Base-by-base conservation (phyloP, 768 basidiomycete species). In the Atractiella rhizophila region DNA sequence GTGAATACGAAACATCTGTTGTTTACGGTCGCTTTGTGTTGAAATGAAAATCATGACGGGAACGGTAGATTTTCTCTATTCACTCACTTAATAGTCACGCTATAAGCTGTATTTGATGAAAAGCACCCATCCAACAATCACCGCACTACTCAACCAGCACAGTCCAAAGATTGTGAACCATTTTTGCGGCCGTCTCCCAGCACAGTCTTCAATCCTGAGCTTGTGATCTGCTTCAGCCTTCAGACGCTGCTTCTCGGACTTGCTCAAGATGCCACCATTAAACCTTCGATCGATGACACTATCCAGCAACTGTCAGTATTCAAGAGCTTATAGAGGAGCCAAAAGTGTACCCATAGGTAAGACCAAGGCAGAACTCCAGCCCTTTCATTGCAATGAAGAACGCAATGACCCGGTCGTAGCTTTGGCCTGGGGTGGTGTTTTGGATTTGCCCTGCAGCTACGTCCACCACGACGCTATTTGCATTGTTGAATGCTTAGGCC, bases 401-500 rank as follows among this genome's bases (percentile, higher is more conserved):
- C 19, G 39, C 39, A 21, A 41, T 40, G 18, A 41, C 39, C 7
- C 21, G 16, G 19, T 33, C 39, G 24, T 41, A 41, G 5, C 26
- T 9, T n/a, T 41, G 30, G 4, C 35, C 35, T 23, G 41, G 34
- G 13, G 8, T 42, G 5, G 32, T 29, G 21, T 42, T 37, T 30
- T 41, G 42, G 3, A 43, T 29, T 4, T 19, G 12, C 23, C 42
- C 42, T 16, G 42, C 36, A 4, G 20, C 16, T 9, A 36, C 21
- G 18, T 42, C 39, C 13, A 38, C 28, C n/a, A 41, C 31, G 10
- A 43, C 40, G 18, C 35, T 40, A 11, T 28, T 37, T 25, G 5
- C 5, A 23, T 43, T 43, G 26, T 43, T 38, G 42, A 40, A 43
- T 16, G 28, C 20, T 28, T n/a, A n/a, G n/a, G n/a, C n/a, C n/a